phyloP scores from a whole-genome alignment of 2,329 filamentous ascomycete genomes.

The Botrytis fabae region DNA sequence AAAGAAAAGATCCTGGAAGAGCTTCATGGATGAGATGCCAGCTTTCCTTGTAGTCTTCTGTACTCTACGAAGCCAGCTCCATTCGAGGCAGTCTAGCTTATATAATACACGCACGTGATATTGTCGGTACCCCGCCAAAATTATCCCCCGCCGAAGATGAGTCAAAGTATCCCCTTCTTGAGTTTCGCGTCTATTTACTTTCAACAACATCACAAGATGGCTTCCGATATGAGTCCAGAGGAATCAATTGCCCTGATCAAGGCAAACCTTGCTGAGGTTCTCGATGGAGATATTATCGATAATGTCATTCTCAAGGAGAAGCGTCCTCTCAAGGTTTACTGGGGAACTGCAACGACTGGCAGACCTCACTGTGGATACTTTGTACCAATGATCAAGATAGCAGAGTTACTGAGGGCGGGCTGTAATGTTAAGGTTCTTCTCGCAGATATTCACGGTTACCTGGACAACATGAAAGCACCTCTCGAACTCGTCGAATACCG shows the following conservation, averaged over 20 bases:
- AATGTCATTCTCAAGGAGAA: conserved; percentile 68
- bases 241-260: conserved; percentile 75
- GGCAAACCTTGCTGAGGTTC: conserved; percentile 76
- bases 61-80: too few relatives aligned
- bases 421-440: conserved; percentile 71
- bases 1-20: neutral
- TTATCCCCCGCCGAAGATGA: conserved; percentile 1
- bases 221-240: conserved; percentile 44
- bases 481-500: conserved; percentile 80
- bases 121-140: neutral
- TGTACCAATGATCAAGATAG: conserved; percentile 78
- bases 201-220: conserved; percentile 29
- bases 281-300: conserved; percentile 83
- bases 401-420: conserved; percentile 79
- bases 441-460: conserved; percentile 78
- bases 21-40: neutral
- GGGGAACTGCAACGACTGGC: conserved; percentile 67
- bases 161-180: neutral
- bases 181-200: neutral
- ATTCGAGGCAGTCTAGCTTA: neutral
- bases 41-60: neutral
- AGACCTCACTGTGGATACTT: conserved; percentile 88
- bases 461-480: conserved; percentile 83
- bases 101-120: neutral
- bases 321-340: conserved; percentile 77